phyloP scores from a whole-genome alignment of 495 filamentous ascomycete species.

The Amorphotheca resinae region DNA sequence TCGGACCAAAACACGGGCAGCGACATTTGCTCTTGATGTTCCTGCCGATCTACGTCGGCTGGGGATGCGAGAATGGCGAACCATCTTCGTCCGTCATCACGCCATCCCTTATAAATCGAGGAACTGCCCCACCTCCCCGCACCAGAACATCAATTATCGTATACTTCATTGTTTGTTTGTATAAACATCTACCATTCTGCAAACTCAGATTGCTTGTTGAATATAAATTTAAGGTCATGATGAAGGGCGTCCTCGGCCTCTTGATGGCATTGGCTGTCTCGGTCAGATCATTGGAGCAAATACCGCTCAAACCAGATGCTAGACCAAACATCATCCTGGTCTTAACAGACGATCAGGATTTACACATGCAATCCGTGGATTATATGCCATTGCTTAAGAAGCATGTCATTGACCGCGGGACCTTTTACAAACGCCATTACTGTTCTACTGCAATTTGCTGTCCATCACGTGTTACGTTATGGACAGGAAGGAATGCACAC shows the following conservation, averaged over 20 bases:
- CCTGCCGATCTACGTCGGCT: no score
- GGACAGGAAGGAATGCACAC: slow-evolving; percentile 52
- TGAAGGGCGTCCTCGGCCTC: neutral
- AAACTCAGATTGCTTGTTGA: no score
- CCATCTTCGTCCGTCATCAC: no score
- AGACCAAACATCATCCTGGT: slow-evolving; percentile 42
- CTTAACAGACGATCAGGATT: slow-evolving; percentile 50
- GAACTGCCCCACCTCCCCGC: no score
- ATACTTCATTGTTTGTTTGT: no score
- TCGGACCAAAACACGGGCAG: no score
- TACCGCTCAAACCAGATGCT: neutral
- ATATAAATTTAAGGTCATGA: no score
- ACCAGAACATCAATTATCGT: no score
- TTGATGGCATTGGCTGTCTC: neutral
- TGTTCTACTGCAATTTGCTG: slow-evolving; percentile 48
- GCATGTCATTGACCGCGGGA: slow-evolving; percentile 37
- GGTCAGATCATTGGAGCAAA: neutral
- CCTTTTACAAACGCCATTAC: slow-evolving; percentile 41
- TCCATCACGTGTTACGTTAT: slow-evolving; percentile 46
- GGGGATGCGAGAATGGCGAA: no score
- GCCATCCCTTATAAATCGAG: no score
- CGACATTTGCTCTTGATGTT: no score
- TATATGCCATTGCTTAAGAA: slow-evolving; percentile 40
- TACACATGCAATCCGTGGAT: slow-evolving; percentile 37
- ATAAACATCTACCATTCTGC: no score